Evolutionary conservation across 2,329 filamentous ascomycete genomes (phyloP), one percentile per base, ranked within the genome.

Genomic region (Magnaporthales sp.): DNA sequence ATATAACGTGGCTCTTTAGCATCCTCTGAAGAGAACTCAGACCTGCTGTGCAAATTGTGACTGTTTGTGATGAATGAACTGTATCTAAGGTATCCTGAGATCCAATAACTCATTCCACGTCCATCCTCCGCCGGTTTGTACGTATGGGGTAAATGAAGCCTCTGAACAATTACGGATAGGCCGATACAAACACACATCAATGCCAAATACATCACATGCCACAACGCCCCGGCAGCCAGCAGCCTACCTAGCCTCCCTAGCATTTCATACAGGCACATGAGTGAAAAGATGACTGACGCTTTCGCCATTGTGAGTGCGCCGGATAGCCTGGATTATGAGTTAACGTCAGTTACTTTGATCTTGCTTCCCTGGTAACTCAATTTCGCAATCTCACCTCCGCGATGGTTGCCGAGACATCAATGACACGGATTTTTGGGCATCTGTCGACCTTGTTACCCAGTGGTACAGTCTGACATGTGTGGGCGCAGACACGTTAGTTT

Each of bases 351-450:
- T 66, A 32, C 7, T 54, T 6, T 9, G 51, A 22, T 19, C 32
- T 27, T 26, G 10, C 11, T 24, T 38, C 32, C 19, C 3, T 2
- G 9, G 3, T n/a, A n/a, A 46, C 60, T 30, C 27, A 29, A 22
- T 51, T 51, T 19, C 38, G 63, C 66, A 66, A 66, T 60, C 64
- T 61, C 29, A 66, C 64, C 77, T 84, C 89, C n/a, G 87, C 89
- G 67, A 91, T 80, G 46, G 93, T 97, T 58, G 91, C 90, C 73
- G 90, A 92, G 72, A 97, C 92, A 78, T 97, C 93, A 76, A 97
- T 96, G 67, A 93, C 93, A 78, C 93, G 89, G 70, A 97, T 86
- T 78, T 91, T 90, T 67, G 88, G 84, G 78, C 93, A 96, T 58
- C 74, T 72, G 66, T 88, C 86, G 75, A 90, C 88, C 84, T 93